Evolutionary conservation across 129 eudicot genomes (phyloP).

Genomic region (Pittosporum tobira): DNA sequence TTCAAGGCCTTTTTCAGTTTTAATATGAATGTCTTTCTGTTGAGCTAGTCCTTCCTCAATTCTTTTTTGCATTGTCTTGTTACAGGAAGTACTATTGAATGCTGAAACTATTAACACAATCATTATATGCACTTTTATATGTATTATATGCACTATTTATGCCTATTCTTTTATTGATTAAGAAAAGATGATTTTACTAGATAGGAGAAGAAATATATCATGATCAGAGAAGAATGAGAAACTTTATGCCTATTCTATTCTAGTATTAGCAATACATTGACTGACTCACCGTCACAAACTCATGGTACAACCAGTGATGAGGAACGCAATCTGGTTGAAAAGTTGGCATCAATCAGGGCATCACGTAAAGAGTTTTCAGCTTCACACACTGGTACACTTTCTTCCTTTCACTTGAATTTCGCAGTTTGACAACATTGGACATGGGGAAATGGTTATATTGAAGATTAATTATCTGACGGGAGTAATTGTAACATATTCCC

Average conservation of each 20-base stretch:
- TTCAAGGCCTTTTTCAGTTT: background rate
- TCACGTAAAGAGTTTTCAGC: constrained; percentile 15
- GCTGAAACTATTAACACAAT: background rate
- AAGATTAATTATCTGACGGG: background rate
- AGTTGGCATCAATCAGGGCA: constrained; percentile 52
- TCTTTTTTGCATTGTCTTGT: too few relatives aligned
- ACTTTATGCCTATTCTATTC: background rate
- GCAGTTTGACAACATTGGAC: background rate
- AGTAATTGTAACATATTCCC: background rate
- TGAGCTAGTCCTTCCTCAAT: background rate
- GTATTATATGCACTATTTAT: background rate
- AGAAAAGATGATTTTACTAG: background rate
- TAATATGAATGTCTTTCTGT: background rate
- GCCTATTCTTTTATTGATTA: too few relatives aligned
- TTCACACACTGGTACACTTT: constrained; percentile 23
- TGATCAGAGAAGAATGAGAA: background rate
- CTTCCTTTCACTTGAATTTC: background rate
- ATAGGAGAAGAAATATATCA: too few relatives aligned
- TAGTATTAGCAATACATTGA: constrained; percentile 7
- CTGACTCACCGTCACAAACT: constrained; percentile 11
- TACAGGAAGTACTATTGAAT: background rate
- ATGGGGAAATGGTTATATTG: background rate
- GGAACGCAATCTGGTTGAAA: constrained; percentile 59
- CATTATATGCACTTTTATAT: background rate
- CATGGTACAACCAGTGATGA: constrained; percentile 40